A percentile compares a stretch with the other conserved stretches of the same genome.
Conservation (phyloP, 164 flowering plant genomes). For the Magnolia sinica region DNA sequence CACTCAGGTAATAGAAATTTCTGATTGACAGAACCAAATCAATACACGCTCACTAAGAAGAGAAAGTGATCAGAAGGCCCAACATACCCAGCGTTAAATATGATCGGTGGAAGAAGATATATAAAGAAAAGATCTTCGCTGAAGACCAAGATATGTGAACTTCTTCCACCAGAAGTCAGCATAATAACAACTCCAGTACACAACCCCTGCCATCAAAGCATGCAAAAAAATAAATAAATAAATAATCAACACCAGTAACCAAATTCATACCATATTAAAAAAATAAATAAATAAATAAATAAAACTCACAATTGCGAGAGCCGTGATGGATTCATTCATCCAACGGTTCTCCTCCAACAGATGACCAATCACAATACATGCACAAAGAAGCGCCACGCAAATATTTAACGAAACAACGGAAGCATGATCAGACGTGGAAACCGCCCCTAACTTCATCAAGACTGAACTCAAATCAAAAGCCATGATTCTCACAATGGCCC, state of each 20-base stretch:
- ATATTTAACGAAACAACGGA: slow-evolving; percentile 71
- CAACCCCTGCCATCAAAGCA: slow-evolving; percentile 49
- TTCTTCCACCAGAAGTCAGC: slow-evolving; percentile 50
- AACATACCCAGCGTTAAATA: slow-evolving; percentile 79
- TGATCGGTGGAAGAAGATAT: slow-evolving; percentile 78
- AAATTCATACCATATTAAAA: background rate
- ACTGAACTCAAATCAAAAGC: slow-evolving; percentile 5
- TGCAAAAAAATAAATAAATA: background rate
- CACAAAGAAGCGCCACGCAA: slow-evolving; percentile 73
- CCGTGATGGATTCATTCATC: slow-evolving; percentile 88
- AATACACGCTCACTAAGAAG: slow-evolving; percentile 53
- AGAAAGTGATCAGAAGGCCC: slow-evolving; percentile 20
- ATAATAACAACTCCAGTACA: slow-evolving; percentile 61
- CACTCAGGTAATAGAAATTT: background rate
- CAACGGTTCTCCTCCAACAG: slow-evolving; percentile 71
- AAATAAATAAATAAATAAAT: background rate
- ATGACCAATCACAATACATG: slow-evolving; percentile 78
- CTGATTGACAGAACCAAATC: slow-evolving; percentile 18
- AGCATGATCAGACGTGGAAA: slow-evolving; percentile 47
- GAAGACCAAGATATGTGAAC: slow-evolving; percentile 60
- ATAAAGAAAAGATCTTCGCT: slow-evolving; percentile 77
- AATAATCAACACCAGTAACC: background rate
- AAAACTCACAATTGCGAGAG: slow-evolving; percentile 60
- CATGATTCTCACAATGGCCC: background rate
- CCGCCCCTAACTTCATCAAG: slow-evolving; percentile 15